Percentiles rank a stretch among this genome's conserved stretches.
Evolutionary conservation across 2,329 filamentous ascomycete genomes (phyloP).

Genomic region (Cercospora sojina): DNA sequence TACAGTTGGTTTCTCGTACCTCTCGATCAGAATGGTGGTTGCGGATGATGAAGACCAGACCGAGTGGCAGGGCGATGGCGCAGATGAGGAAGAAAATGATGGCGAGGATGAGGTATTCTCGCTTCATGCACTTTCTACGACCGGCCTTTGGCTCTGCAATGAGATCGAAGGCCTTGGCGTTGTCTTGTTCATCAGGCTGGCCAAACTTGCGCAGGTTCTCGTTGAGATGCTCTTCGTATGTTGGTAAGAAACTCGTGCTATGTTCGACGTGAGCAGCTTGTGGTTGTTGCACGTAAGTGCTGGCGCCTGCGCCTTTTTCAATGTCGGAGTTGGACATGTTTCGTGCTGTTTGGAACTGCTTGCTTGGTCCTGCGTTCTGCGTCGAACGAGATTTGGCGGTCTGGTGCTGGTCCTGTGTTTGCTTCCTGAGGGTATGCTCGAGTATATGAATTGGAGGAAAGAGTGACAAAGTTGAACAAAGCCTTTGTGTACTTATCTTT

Average conservation of each 20-base stretch:
- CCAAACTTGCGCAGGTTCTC: slow-evolving; percentile 15
- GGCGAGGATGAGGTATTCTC: slow-evolving; percentile 14
- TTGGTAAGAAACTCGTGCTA: slow-evolving; percentile 9
- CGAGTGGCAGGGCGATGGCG: slow-evolving; percentile 10
- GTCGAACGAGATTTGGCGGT: not conserved
- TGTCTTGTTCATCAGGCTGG: slow-evolving; percentile 8
- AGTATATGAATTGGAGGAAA: not conserved
- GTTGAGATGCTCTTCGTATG: slow-evolving; percentile 18
- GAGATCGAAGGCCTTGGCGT: slow-evolving; percentile 13
- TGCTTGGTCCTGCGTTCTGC: not conserved
- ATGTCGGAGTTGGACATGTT: slow-evolving; percentile 14
- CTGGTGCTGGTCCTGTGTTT: not conserved
- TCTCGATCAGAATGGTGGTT: slow-evolving; percentile 4
- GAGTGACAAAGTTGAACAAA: not conserved
- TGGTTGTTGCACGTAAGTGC: slow-evolving; percentile 4
- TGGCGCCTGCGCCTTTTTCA: slow-evolving; percentile 11
- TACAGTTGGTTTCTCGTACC: slow-evolving; percentile 8
- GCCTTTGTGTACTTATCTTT: not conserved
- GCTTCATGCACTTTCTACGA: slow-evolving; percentile 16
- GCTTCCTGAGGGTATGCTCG: not conserved
- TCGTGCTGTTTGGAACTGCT: not conserved
- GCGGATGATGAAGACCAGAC: slow-evolving; percentile 6
- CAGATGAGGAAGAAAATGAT: slow-evolving; percentile 9
- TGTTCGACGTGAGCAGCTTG: not conserved
- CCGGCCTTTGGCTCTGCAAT: slow-evolving; percentile 12